A percentile compares a stretch with the other conserved stretches of the same genome.
Evolutionary conservation across 345 rosid species (phyloP).

Genomic region (Leavenworthia alabamica): DNA sequence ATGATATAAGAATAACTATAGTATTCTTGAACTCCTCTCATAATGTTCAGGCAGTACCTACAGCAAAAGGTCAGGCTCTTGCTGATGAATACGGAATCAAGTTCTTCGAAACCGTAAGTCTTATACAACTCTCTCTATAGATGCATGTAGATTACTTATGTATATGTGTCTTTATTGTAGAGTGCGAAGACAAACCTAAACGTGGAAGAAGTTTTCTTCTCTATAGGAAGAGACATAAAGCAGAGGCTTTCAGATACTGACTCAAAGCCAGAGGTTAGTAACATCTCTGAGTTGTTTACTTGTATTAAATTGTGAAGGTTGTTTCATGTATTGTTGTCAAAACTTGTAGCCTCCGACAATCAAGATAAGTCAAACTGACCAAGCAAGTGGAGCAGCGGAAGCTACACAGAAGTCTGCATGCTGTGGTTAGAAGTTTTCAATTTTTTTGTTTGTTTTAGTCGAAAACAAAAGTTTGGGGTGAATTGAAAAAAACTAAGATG

Average conservation of each 20-base stretch:
- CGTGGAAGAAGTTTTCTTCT: slow-evolving; percentile 93
- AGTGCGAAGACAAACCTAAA: slow-evolving; percentile 96
- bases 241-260: slow-evolving; percentile 86
- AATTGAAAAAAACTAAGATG: not conserved
- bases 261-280: slow-evolving; percentile 61
- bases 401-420: too few relatives aligned
- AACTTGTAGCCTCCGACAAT: too few relatives aligned
- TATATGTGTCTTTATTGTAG: slow-evolving; percentile 35
- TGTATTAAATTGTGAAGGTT: too few relatives aligned
- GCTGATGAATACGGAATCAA: slow-evolving; percentile 98
- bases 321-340: not conserved
- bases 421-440: too few relatives aligned
- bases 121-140: too few relatives aligned
- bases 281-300: too few relatives aligned
- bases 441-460: too few relatives aligned
- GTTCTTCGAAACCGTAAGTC: slow-evolving; percentile 88
- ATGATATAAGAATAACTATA: not conserved
- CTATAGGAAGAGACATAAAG: slow-evolving; percentile 87
- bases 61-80: slow-evolving; percentile 93
- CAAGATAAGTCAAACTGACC: too few relatives aligned
- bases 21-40: not conserved
- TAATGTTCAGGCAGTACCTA: slow-evolving; percentile 91
- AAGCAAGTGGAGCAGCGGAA: too few relatives aligned
- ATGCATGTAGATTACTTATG: too few relatives aligned
- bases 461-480: too few relatives aligned